Evolutionary conservation across 2,329 filamentous ascomycete genomes (phyloP).

Genomic region (Neofusicoccum umdonicola): DNA sequence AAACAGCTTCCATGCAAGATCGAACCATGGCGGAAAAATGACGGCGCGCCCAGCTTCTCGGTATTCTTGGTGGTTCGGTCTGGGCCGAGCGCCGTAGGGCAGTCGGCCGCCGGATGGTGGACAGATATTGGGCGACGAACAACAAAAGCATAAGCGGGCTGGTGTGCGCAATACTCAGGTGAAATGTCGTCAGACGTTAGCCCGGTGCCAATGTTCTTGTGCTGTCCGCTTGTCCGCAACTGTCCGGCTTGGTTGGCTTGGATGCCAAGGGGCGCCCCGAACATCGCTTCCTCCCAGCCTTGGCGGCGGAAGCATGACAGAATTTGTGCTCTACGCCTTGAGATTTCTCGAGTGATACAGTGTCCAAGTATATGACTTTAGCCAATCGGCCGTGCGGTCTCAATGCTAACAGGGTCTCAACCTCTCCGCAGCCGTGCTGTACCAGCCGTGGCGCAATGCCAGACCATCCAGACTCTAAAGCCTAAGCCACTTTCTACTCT

Average conservation of each 20-base stretch:
- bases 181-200: conserved; percentile 8
- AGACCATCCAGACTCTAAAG: not conserved
- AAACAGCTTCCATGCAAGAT: not conserved
- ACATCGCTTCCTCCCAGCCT: not conserved
- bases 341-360: not conserved
- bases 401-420: too few species aligned
- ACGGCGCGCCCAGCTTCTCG: not conserved
- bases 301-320: not conserved
- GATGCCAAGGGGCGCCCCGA: not conserved
- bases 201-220: not conserved
- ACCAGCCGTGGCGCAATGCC: not conserved
- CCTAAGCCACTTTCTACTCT: too few species aligned
- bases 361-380: not conserved
- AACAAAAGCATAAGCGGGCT: not conserved
- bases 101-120: not conserved
- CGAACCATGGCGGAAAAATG: conserved; percentile 2
- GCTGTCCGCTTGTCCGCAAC: not conserved
- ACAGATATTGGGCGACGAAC: not conserved
- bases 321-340: not conserved
- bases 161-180: not conserved
- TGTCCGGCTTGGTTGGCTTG: conserved; percentile 2
- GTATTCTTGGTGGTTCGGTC: conserved; percentile 10
- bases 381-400: not conserved
- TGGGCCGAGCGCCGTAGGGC: not conserved
- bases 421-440: not conserved